Evolutionary conservation across 768 basidiomycete genomes (phyloP).

Genomic region (Tylopilus vinaceipallidus): DNA sequence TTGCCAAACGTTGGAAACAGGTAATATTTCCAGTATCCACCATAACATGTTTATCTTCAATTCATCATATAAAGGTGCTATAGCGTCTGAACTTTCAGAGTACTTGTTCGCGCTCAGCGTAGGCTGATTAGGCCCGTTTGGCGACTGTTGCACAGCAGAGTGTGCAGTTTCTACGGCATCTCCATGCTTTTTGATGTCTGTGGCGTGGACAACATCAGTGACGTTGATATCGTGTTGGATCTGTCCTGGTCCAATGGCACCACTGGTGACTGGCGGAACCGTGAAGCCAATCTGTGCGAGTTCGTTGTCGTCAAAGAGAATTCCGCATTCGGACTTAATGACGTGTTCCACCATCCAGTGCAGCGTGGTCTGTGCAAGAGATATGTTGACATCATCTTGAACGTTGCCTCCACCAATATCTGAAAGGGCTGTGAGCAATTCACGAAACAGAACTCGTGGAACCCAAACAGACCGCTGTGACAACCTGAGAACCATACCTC

Average conservation of each 20-base stretch:
- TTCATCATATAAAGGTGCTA: constrained; percentile 54
- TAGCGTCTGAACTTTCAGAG: constrained; percentile 27
- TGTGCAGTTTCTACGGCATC: background rate
- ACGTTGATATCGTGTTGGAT: too few relatives aligned
- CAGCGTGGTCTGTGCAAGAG: constrained; percentile 60
- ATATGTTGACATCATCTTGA: constrained; percentile 36
- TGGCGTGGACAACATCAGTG: too few relatives aligned
- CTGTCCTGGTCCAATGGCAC: too few relatives aligned
- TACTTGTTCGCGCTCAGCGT: background rate
- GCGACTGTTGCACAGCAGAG: background rate
- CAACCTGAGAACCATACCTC: constrained; percentile 84
- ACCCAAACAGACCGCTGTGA: constrained; percentile 53
- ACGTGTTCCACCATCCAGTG: constrained; percentile 81
- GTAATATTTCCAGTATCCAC: constrained; percentile 75
- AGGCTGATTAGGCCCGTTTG: background rate
- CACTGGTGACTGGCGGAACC: background rate
- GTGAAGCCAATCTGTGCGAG: constrained; percentile 44
- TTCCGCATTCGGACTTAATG: constrained; percentile 53
- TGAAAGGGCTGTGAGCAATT: constrained; percentile 22
- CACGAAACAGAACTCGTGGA: background rate
- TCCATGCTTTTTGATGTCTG: too few relatives aligned
- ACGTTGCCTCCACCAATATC: constrained; percentile 72
- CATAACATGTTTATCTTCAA: constrained; percentile 46
- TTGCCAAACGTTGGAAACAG: constrained; percentile 53
- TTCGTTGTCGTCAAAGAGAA: constrained; percentile 52